Evolutionary conservation across 345 rosid species (phyloP), one percentile per base, ranked within the genome.

Genomic region (Euphorbia tirucalli): DNA sequence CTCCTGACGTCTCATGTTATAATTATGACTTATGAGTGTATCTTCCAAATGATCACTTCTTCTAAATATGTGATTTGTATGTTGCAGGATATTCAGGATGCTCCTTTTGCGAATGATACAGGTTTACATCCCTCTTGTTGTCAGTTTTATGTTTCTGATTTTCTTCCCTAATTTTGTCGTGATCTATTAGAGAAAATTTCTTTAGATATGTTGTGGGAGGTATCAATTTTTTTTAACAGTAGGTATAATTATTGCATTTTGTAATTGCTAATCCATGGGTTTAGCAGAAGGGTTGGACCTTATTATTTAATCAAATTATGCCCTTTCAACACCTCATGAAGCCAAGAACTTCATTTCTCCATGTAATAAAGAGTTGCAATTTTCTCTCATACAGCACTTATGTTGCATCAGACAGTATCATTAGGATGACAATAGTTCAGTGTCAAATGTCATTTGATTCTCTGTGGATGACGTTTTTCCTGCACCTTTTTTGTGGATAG

Each of bases 81-180:
- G 80, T 16, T 87, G 83, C 92, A 96, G 99, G 96, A 87, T 75
- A 70, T 80, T 79, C 94, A 80, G 66, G 78, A 80, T 67, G 66
- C 70, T 62, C 78, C 75, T 61, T 68, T 78, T 56, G 84, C 78
- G 72, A 86, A 96, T 78, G 95, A 96, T 79, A 96, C 99, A 91
- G 99, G 99, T 96, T 62, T 27, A 21, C 30, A 25, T 70, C 32
- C 62, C 31, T 52, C 32, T 41, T 39, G 7, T 62, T 62, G 27
- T 13, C 30, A 7, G 30, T 22, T 39, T 43, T 30, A 15, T 61
- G 59, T 61, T 66, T 65, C 27, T 27, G 22, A 16, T 16, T 19
- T 65, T 44, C 15, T 65, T 7, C 13, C 28, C 5, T 0, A 24
- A 7, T 41, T 35, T n/a, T 1, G 8, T 39, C 11, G 27, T 41